Evolutionary conservation across 1,139 yeast genomes (phyloP).

Genomic region (Suhomyces bolitotheri): DNA sequence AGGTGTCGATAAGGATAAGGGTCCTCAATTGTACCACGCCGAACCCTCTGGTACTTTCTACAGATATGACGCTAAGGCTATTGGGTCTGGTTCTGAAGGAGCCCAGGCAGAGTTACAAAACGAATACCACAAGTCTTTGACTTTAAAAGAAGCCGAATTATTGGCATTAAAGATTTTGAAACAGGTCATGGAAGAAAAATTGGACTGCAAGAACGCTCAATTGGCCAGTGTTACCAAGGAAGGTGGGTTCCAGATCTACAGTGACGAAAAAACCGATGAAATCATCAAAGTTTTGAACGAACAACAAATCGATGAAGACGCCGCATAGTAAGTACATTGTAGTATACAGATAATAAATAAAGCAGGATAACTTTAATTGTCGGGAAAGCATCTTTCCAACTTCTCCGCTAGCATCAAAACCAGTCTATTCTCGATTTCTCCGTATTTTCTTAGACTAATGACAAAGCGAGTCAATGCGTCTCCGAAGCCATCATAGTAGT

Average conservation of each 20-base stretch:
- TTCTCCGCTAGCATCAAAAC: conserved; percentile 54
- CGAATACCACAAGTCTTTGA: conserved; percentile 91
- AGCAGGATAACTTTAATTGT: conserved; percentile 10
- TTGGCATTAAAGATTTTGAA: conserved; percentile 86
- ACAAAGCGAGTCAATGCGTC: conserved; percentile 55
- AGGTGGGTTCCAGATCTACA: conserved; percentile 83
- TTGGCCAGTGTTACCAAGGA: conserved; percentile 88
- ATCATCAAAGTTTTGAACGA: conserved; percentile 76
- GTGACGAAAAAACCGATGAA: conserved; percentile 79
- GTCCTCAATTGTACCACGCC: conserved; percentile 97
- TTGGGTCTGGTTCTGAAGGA: conserved; percentile 98
- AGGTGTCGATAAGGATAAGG: conserved; percentile 88
- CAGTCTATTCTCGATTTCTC: conserved; percentile 64
- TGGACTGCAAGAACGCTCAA: conserved; percentile 94
- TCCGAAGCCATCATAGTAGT: conserved; percentile 56
- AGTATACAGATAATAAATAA: conserved; percentile 7
- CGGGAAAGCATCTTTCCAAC: conserved; percentile 47
- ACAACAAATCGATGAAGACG: conserved; percentile 53
- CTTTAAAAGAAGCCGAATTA: conserved; percentile 92
- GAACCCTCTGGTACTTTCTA: conserved; percentile 99
- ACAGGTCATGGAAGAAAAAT: conserved; percentile 98
- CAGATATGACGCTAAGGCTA: conserved; percentile 97
- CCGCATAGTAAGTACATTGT: conserved; percentile 7
- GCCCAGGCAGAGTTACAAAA: conserved; percentile 98
- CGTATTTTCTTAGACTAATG: conserved; percentile 54